Evolutionary conservation across 129 eudicot genomes (phyloP).

Genomic region (Cynara cardunculus): DNA sequence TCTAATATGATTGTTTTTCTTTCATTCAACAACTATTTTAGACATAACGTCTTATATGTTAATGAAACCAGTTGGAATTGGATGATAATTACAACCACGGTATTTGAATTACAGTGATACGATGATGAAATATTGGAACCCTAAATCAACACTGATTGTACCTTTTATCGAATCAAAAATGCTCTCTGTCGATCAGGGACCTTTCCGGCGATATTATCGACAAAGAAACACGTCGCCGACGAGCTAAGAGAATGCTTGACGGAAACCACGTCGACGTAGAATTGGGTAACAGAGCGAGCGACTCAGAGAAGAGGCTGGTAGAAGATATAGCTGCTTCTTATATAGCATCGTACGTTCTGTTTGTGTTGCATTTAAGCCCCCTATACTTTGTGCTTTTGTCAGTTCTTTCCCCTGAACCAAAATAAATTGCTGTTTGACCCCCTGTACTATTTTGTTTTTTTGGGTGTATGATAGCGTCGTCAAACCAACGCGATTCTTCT

Average conservation of each 20-base stretch:
- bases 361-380: background rate
- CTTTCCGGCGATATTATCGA: slow-evolving; percentile 7
- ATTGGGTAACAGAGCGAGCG: slow-evolving; percentile 6
- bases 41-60: background rate
- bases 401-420: background rate
- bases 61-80: background rate
- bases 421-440: background rate
- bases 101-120: background rate
- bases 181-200: background rate
- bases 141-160: slow-evolving; percentile 18
- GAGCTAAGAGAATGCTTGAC: background rate
- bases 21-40: background rate
- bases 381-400: background rate
- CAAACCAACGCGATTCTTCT: background rate
- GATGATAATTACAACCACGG: background rate
- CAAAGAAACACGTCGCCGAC: slow-evolving; percentile 15
- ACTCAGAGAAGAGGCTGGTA: slow-evolving; percentile 6
- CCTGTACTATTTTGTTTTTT: background rate
- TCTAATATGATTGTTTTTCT: background rate
- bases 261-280: slow-evolving; percentile 5
- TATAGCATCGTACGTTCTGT: background rate
- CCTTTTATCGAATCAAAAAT: slow-evolving; percentile 11
- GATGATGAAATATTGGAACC: slow-evolving; percentile 17
- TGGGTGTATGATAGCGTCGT: background rate
- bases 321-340: slow-evolving; percentile 15